These are phyloP conservation scores for Nymphaea thermarum DNA, from an alignment of 164 flowering plant species.

Conservation along the genomic window DNA sequence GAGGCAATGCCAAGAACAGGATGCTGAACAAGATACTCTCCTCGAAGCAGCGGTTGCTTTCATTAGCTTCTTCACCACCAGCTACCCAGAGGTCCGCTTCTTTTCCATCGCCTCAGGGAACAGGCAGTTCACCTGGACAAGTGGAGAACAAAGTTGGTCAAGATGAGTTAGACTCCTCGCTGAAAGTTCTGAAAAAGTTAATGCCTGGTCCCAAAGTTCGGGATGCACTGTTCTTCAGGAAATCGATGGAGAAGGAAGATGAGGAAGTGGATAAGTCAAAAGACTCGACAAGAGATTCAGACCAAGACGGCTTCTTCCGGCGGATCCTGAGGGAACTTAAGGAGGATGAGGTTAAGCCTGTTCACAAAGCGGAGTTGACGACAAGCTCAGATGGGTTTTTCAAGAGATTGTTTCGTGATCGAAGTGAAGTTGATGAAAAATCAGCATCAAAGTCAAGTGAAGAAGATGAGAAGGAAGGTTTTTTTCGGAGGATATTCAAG, in stretches of 20 bases:
- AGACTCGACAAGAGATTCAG: neutral
- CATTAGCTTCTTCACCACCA: constrained; percentile 56
- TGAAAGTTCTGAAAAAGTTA: constrained; percentile 15
- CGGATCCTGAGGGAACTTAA: constrained; percentile 34
- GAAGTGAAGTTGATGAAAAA: constrained; percentile 47
- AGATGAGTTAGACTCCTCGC: constrained; percentile 1
- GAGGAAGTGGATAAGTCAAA: constrained; percentile 28
- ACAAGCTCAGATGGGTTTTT: constrained; percentile 81
- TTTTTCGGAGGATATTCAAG: constrained; percentile 38
- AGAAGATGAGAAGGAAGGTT: constrained; percentile 90
- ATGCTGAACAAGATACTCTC: constrained; percentile 69
- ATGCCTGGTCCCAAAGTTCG: constrained; percentile 27
- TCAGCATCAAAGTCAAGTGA: constrained; percentile 27
- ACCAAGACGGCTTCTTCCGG: constrained; percentile 30
- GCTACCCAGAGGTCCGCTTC: constrained; percentile 35
- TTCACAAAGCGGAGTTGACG: constrained; percentile 28
- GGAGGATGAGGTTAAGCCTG: constrained; percentile 32
- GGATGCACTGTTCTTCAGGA: constrained; percentile 23
- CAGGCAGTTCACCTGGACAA: constrained; percentile 31
- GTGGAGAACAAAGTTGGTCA: constrained; percentile 55
- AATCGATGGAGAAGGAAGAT: constrained; percentile 30
- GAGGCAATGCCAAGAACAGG: constrained; percentile 48
- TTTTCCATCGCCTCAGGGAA: constrained; percentile 37
- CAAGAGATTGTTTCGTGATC: constrained; percentile 82
- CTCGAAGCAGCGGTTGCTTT: constrained; percentile 65